Evolutionary conservation across 2,329 filamentous ascomycete species (phyloP).

Genomic region (Ascosphaera pollenicola): DNA sequence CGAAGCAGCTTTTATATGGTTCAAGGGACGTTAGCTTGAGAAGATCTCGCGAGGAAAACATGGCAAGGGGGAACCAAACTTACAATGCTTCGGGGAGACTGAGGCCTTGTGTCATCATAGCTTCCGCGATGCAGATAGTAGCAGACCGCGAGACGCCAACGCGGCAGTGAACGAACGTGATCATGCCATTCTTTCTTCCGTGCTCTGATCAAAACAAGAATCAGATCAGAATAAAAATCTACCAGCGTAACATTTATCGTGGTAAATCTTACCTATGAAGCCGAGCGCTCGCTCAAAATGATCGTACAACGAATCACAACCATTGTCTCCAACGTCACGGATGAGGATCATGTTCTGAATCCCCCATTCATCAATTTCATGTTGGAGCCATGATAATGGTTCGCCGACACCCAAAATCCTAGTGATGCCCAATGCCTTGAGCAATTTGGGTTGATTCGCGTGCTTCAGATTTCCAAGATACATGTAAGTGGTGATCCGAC

Average conservation of each 20-base stretch:
- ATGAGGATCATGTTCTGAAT: slow-evolving; percentile 58
- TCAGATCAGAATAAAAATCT: no score
- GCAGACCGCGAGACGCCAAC: slow-evolving; percentile 90
- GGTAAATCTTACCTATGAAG: slow-evolving; percentile 77
- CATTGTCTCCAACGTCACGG: slow-evolving; percentile 83
- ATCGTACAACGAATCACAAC: slow-evolving; percentile 71
- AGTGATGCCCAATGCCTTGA: slow-evolving; percentile 58
- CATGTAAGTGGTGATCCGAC: slow-evolving; percentile 76
- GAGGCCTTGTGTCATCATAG: slow-evolving; percentile 62
- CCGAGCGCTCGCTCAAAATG: slow-evolving; percentile 71
- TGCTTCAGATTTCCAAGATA: slow-evolving; percentile 87
- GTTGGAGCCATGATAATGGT: slow-evolving; percentile 56
- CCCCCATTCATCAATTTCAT: slow-evolving; percentile 51
- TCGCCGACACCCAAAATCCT: slow-evolving; percentile 88
- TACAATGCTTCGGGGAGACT: slow-evolving; percentile 80
- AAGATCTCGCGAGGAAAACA: slow-evolving; percentile 1
- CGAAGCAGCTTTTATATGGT: slow-evolving; percentile 47
- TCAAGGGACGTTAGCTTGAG: neutral
- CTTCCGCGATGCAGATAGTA: slow-evolving; percentile 97
- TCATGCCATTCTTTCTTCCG: slow-evolving; percentile 44
- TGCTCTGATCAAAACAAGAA: slow-evolving; percentile 51
- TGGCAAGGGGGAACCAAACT: no score
- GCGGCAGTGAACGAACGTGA: slow-evolving; percentile 79
- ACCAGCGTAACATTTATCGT: no score
- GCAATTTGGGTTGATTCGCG: slow-evolving; percentile 75